Evolutionary conservation across 345 rosid genomes (phyloP), one percentile per base, ranked within the genome.

Genomic region (Draba incana): DNA sequence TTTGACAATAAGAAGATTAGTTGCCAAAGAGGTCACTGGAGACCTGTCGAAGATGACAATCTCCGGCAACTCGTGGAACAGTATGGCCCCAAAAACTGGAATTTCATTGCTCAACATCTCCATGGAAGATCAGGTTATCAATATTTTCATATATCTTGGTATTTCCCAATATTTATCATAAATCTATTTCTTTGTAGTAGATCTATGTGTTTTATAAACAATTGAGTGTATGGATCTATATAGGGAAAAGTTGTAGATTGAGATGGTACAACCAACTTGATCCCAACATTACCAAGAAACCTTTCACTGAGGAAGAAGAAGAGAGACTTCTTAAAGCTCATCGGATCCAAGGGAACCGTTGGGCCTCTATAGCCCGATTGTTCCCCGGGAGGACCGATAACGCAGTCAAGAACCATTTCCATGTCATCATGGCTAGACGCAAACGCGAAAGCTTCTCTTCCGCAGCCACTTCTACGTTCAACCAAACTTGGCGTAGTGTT

Each of bases 201-300:
- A 51, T 66, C 69, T 13, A 12, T 46, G 8, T 41, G 67, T 55
- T 16, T 57, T 52, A 4, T 49, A 7, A 6, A 35, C 47, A 31
- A 8, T 43, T 15, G 30, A 37, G 9, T 44, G 10, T 10, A 27
- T 54, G 33, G 74, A 23, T 55, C 37, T 24, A 30, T 66, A 86
- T 66, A 86, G 88, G 92, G 64, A 86, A 86, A 73, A 86, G 92
- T 20, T 86, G 89, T 75, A 83, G 92, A 77, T 78, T 86, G 81
- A 86, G 92, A 65, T 86, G 92, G 92, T 86, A 70, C 59, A 86
- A 86, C 68, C 92, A 86, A 77, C 78, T 86, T n/a, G 92, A 86
- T 75, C 92, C 92, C 30, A 78, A 78, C 44, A 86, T 86, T 82
- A 86, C 84, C 52, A 72, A 80, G 66, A 76, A 77, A 11, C 92